Percentiles rank a stretch among this genome's conserved stretches.
phyloP scores from a whole-genome alignment of 176 grass and related monocot species.

The Panicum miliaceum region DNA sequence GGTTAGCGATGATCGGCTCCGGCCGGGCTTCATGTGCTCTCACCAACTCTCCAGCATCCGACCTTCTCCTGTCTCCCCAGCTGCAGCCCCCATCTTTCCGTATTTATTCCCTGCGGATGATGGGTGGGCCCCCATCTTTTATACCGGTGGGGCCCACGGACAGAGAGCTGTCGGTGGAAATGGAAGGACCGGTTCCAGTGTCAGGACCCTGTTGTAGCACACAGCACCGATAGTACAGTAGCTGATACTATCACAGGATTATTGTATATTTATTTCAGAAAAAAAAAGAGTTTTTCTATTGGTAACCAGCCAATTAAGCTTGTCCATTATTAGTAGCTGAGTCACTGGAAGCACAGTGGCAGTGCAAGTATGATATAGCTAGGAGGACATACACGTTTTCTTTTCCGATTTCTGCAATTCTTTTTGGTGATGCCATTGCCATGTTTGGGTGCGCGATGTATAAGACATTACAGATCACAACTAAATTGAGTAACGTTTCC shows the following conservation, averaged over 20 bases:
- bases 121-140: background rate
- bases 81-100: background rate
- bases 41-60: constrained; percentile 29
- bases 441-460: too few species aligned
- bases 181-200: background rate
- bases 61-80: constrained; percentile 2
- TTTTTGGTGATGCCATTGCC: too few species aligned
- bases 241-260: too few species aligned
- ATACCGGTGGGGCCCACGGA: background rate
- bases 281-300: too few species aligned
- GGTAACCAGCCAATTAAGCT: background rate
- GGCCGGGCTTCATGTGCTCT: constrained; percentile 19
- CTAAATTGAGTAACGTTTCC: too few species aligned
- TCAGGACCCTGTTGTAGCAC: constrained; percentile 3
- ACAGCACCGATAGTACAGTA: background rate
- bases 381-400: background rate
- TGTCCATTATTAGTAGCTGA: background rate
- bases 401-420: too few species aligned
- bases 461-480: too few species aligned
- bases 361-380: background rate
- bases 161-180: background rate
- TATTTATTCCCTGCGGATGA: background rate
- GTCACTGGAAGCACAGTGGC: background rate
- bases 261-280: too few species aligned
- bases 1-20: too few species aligned